Evolutionary conservation across 2,329 filamentous ascomycete genomes (phyloP), one percentile per base, ranked within the genome.

Genomic region (Aspergillus puulaauensis): DNA sequence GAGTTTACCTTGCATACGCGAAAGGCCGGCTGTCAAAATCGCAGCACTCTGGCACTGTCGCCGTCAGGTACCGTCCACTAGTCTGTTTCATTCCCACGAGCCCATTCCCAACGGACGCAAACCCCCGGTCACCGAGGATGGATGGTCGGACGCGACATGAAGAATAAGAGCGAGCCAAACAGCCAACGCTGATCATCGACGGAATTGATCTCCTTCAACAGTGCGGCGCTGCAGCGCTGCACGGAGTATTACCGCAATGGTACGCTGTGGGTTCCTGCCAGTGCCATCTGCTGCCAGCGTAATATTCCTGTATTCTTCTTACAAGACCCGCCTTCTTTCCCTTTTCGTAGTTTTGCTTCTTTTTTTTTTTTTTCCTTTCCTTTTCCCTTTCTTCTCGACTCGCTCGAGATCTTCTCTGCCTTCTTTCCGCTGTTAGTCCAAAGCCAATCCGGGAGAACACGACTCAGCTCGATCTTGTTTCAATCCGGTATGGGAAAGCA

Each of bases 391-490:
- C 31, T 45, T 40, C 12, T 33, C 21, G 21, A 21, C 21, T 21
- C 21, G 21, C 21, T 21, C 27, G 23, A 56, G 14, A 46, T 59
- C 44, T 49, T 43, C 12, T 46, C 37, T 47, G 31, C 6, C 45
- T 45, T 35, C 31, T 45, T 50, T 27, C 31, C 24, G 19, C 51
- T 40, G 24, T 47, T 45, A 46, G 47, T 23, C 40, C 40, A 21
- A 43, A 43, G 40, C 21, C 40, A n/a, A 31, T 27, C 52, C 41
- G 39, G 39, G 52, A 60, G 56, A 62, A 37, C 12, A 7, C 46
- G 44, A 55, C 60, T n/a, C 11, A 15, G 23, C 61, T 59, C 59
- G 62, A 67, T 67, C 65, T 63, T 56, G 65, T 62, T 64, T 61
- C 62, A 62, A 51, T 62, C 54, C 52, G 58, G 61, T 62, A 66